phyloP scores from a whole-genome alignment of 495 filamentous ascomycete genomes.

The Neurospora terricola region DNA sequence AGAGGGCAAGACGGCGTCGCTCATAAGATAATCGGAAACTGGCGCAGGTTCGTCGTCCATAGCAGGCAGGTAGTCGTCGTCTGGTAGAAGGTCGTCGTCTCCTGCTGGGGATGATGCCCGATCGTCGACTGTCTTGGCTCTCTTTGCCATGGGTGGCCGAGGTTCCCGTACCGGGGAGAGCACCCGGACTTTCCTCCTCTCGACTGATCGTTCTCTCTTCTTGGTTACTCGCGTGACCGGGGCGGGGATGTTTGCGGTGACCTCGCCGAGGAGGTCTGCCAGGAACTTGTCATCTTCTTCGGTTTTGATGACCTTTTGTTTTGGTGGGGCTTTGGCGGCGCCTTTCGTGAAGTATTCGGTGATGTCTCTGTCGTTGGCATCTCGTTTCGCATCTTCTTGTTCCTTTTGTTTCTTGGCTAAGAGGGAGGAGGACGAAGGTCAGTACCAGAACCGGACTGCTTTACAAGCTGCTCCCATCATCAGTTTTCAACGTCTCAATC shows the following conservation, averaged over 20 bases:
- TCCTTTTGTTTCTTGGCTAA: constrained; percentile 81
- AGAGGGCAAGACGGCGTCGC: constrained; percentile 65
- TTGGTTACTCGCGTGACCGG: constrained; percentile 39
- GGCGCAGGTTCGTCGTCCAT: constrained; percentile 46
- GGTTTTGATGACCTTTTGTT: constrained; percentile 65
- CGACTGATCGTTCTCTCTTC: constrained; percentile 59
- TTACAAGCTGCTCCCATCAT: background rate
- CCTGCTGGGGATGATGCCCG: constrained; percentile 32
- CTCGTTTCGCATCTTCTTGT: constrained; percentile 75
- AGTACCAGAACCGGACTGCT: background rate
- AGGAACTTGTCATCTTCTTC: constrained; percentile 84
- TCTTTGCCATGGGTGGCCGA: constrained; percentile 36
- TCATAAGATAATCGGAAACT: constrained; percentile 53
- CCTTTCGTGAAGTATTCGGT: constrained; percentile 86
- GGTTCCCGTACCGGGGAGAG: constrained; percentile 58
- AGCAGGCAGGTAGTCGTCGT: constrained; percentile 39
- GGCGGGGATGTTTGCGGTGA: constrained; percentile 70
- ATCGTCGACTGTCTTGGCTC: constrained; percentile 39
- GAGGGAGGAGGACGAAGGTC: background rate
- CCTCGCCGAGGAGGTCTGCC: constrained; percentile 72
- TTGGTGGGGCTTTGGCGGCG: constrained; percentile 52
- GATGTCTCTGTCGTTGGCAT: constrained; percentile 83
- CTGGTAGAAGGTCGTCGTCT: constrained; percentile 37
- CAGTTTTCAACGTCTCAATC: background rate
- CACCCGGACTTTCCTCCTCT: constrained; percentile 66